Evolutionary conservation across 2,329 filamentous ascomycete genomes (phyloP).

Genomic region (Xylaria sp.): DNA sequence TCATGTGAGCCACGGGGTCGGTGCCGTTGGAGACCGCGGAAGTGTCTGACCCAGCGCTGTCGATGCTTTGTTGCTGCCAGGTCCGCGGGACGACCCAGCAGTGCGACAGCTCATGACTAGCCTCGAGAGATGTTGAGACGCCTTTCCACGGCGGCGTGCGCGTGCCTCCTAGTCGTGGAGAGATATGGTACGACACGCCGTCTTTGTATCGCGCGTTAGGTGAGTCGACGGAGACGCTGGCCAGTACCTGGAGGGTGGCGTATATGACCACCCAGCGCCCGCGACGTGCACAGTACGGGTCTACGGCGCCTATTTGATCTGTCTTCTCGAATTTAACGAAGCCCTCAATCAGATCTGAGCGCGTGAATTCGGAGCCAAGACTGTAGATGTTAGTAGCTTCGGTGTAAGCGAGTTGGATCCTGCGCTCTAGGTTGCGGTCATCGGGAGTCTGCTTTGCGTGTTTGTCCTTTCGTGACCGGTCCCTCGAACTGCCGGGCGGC

Average conservation of each 20-base stretch:
- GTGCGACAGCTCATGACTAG: constrained; percentile 56
- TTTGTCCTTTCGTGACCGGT: constrained; percentile 42
- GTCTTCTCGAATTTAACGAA: constrained; percentile 63
- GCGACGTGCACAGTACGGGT: constrained; percentile 60
- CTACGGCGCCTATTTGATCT: constrained; percentile 55
- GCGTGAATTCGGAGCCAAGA: constrained; percentile 57
- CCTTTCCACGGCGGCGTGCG: constrained; percentile 62
- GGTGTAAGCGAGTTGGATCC: constrained; percentile 62
- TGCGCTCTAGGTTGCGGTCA: constrained; percentile 49
- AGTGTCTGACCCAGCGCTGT: constrained; percentile 33
- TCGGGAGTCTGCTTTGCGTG: constrained; percentile 28
- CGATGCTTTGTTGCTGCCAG: constrained; percentile 43
- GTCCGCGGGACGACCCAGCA: constrained; percentile 55
- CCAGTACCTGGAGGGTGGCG: constrained; percentile 63
- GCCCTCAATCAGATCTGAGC: constrained; percentile 60
- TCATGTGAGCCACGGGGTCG: constrained; percentile 36
- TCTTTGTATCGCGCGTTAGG: constrained; percentile 58
- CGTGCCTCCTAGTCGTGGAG: constrained; percentile 57
- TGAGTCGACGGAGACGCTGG: constrained; percentile 63
- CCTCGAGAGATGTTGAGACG: constrained; percentile 41
- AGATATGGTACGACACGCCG: constrained; percentile 61
- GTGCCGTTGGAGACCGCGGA: constrained; percentile 25
- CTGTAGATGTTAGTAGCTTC: constrained; percentile 65
- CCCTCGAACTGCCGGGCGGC: constrained; percentile 29
- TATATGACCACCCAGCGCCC: constrained; percentile 68